These are phyloP conservation scores for Gossypium arboreum DNA, from an alignment of 345 rosid species.

Conservation along the genomic window DNA sequence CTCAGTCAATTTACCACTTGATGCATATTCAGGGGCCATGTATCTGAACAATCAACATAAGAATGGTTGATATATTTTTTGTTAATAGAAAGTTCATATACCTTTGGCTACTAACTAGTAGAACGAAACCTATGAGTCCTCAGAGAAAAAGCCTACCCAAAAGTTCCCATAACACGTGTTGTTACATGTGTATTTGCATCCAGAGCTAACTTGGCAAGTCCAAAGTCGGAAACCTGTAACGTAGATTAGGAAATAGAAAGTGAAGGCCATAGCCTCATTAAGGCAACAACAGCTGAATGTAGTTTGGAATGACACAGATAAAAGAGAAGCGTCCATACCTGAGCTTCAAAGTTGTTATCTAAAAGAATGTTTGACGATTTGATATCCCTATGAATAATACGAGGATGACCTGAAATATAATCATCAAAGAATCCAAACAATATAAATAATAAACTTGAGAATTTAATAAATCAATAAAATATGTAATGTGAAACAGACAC, in stretches of 20 bases:
- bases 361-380: constrained; percentile 94
- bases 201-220: constrained; percentile 89
- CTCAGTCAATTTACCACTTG: constrained; percentile 92
- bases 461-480: not conserved
- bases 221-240: constrained; percentile 93
- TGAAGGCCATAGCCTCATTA: constrained; percentile 18
- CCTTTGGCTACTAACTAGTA: constrained; percentile 12
- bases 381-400: constrained; percentile 92
- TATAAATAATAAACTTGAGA: constrained; percentile 12
- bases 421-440: not conserved
- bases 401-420: constrained; percentile 70
- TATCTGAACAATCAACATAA: constrained; percentile 47
- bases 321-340: constrained; percentile 37
- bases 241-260: constrained; percentile 25
- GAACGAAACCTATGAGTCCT: not conserved
- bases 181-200: constrained; percentile 85
- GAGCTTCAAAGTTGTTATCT: constrained; percentile 81
- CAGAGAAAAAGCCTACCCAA: constrained; percentile 53
- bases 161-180: constrained; percentile 97
- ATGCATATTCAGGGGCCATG: constrained; percentile 98
- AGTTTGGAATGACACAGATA: not conserved
- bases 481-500: not conserved
- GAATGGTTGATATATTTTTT: not conserved
- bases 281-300: constrained; percentile 3
- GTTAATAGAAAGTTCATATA: not conserved